Base-by-base conservation (phyloP, 2,329 filamentous ascomycete genomes). In the Rhynchosporium graminicola region DNA sequence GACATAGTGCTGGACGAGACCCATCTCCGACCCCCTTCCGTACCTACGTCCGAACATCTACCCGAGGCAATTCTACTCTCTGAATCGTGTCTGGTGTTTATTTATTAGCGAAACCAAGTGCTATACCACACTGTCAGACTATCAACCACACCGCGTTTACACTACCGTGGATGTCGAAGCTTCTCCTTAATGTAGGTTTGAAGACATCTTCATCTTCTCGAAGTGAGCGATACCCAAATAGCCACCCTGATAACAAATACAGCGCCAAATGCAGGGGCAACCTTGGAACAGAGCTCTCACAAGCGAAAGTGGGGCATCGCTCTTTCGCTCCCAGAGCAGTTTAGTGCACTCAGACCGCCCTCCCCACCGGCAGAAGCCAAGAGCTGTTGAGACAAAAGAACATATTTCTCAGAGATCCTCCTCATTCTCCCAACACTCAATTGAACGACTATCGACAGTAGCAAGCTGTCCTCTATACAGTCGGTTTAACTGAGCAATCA, bases 401-500 rank as follows among this genome's bases (percentile, higher is more conserved):
- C 51, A 54, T 38, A 42, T 54, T 54, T 54, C 51, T 42, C 12
- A 26, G 38, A 54, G 33, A 40, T 33, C 38, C 51, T 33, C 26
- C 36, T 54, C 51, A 12, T 29, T 36, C 29, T 36, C 38, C 13
- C 36, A 54, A 42, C 51, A n/a, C 15, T 28, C 33, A 29, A 28
- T 54, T 40, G 33, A 42, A 7, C 33, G 50, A 38, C 51, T 45
- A 52, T 40, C 26, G 29, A 52, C 43, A 28, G 43, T 48, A 33
- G 7, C 33, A 8, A 8, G 38, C 47, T 51, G 57, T 29, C 57
- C 36, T 58, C 50, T 20, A 33, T 33, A 61, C 43, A 63, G 59
- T 55, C 61, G 47, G 20, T 20, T 20, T 20, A 20, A 20, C 20
- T 20, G 20, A 20, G 60, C 60, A 58, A 72, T 69, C 76, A 80